Conservation (phyloP, 23 red algal genomes). For the Gracilaria vermiculophylla region DNA sequence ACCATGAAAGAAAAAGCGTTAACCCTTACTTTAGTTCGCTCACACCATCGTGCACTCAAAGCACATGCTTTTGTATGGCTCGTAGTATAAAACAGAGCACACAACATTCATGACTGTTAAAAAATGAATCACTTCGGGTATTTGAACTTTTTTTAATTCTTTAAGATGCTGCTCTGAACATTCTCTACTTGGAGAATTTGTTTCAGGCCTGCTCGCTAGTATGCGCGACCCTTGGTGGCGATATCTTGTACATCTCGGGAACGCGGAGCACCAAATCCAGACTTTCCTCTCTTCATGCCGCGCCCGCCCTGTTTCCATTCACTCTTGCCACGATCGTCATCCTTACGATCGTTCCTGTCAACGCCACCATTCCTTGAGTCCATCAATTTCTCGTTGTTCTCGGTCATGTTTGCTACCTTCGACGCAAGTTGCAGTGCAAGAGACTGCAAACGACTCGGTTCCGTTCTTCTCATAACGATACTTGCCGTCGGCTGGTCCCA, state of each 20-base stretch:
- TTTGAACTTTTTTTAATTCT: too few species aligned
- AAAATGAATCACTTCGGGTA: too few species aligned
- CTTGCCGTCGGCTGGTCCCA: constrained; percentile 95
- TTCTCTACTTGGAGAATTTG: neutral
- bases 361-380: constrained; percentile 74
- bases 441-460: constrained; percentile 90
- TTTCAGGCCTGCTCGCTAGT: neutral
- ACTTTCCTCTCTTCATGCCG: constrained; percentile 13
- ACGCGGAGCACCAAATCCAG: neutral
- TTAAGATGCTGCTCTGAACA: neutral
- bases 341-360: constrained; percentile 52
- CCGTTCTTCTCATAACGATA: constrained; percentile 75
- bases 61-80: too few species aligned
- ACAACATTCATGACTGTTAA: too few species aligned
- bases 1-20: too few species aligned
- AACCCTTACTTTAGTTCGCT: too few species aligned
- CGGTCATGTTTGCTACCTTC: constrained; percentile 75
- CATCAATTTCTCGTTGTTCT: constrained; percentile 89
- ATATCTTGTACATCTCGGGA: constrained; percentile 8
- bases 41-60: too few species aligned
- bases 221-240: neutral
- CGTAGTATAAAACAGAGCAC: too few species aligned
- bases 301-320: constrained; percentile 71
- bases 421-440: constrained; percentile 78
- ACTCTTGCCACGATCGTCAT: constrained; percentile 56